Evolutionary conservation across 495 filamentous ascomycete genomes (phyloP), one percentile per base, ranked within the genome.

Genomic region (Xylaria acuta): DNA sequence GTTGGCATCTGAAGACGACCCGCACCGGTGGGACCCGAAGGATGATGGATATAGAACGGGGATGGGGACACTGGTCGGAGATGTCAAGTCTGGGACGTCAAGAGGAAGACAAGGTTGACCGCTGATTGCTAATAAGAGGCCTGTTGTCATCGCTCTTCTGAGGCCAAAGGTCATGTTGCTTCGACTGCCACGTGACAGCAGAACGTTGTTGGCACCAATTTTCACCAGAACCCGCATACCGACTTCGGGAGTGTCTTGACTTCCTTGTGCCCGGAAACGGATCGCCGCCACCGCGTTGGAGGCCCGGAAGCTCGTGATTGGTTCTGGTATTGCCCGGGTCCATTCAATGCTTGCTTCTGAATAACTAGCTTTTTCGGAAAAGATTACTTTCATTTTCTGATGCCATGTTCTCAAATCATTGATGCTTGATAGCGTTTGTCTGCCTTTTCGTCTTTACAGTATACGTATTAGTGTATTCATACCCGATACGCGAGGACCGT

Each of bases 1-100:
- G 27, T 34, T 47, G n/a, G 67, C 25, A 58, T 60, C 8, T 59
- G 25, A 30, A 58, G 36, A 32, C 53, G 67, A 69, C 67, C 54
- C 67, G 54, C 67, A 69, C 43, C 67, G 67, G 67, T 59, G 67
- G 56, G 27, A 47, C 40, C 43, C 41, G 45, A 53, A 18, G 18
- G 41, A 45, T 11, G 25, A 47, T 69, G 67, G 67, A 49, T 60
- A 32, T 69, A 38, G 41, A 6, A 40, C 67, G 53, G 67, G 30
- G 40, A 49, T 47, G 47, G 27, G 40, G 54, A 38, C 38, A 30
- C 43, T 22, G 27, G 25, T 22, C 7, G 51, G 22, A 59, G 51
- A 51, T 36, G 6, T 22, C 14, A 27, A n/a, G 14, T 22, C 5
- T 41, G 27, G 12, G 14, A 51, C 27, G 36, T 56, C 38, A n/a